Evolutionary conservation across 164 flowering plant genomes (phyloP), one percentile per base, ranked within the genome.

Genomic region (Piper betle): DNA sequence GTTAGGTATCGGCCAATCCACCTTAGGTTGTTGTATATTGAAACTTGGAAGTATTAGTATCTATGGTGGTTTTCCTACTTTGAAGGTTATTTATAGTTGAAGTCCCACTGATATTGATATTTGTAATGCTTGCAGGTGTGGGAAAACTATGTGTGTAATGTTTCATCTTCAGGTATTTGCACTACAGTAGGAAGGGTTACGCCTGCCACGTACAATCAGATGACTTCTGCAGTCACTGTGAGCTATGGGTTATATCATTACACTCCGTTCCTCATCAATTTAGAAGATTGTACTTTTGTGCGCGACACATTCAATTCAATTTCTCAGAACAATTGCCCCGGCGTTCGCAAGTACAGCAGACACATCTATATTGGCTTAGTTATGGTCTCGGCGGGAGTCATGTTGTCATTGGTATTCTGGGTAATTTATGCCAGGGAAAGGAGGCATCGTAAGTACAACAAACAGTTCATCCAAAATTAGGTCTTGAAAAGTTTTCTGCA

Each of bases 231-330:
- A 2, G 80, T 79, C 9, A 85, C 83, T 65, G 77, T 88, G 55
- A 85, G 88, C 80, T 88, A 71, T 60, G 96, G 84, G 2, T 62
- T 91, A 61, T 71, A 79, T 62, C 75, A 52, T 18, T 85, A 86
- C 48, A 75, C 79, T 64, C 93, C 97, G 5, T 89, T 82, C 75
- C 73, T 89, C 38, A 82, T 82, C 15, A 39, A 64, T 33, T 78
- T 89, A 19, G 65, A 72, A 69, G 96, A 89, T 64, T 92, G 96
- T 75, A 78, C 76, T 19, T 92, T 92, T 71, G 89, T 77, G 52
- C 77, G 93, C 17, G 59, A 81, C 11, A 77, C 96, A 5, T 87
- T 92, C 71, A 39, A 72, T 0, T 67, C 61, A 8, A 77, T 92
- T 52, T 61, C 67, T 16, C 37, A 19, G 0, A 52, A 65, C 0